These are phyloP conservation scores for Gracilariopsis chorda DNA, from an alignment of 23 red algal species.

Conservation along the genomic window DNA sequence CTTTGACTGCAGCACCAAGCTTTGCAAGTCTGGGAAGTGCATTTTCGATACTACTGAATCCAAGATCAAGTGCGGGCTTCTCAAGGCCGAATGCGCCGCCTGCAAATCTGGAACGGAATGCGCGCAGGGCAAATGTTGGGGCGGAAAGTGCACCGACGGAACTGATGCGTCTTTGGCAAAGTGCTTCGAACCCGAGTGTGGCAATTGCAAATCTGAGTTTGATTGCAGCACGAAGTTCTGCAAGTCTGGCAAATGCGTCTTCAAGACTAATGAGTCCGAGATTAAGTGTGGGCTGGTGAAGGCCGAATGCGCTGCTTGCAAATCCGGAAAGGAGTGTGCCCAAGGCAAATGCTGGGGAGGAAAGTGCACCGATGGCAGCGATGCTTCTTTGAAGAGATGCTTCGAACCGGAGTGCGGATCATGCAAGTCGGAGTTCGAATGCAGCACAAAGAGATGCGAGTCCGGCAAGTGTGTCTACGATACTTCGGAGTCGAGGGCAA, in stretches of 20 bases:
- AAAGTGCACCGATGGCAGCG: not conserved
- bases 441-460: no score
- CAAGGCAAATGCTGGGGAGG: conserved; percentile 9
- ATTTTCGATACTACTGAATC: not conserved
- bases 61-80: not conserved
- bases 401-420: not conserved
- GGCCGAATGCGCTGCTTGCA: conserved; percentile 1
- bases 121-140: not conserved
- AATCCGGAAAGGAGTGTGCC: not conserved
- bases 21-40: not conserved
- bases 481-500: not conserved
- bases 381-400: not conserved
- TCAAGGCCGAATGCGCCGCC: not conserved
- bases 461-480: no score
- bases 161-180: not conserved
- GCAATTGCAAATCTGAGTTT: not conserved
- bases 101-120: not conserved
- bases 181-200: conserved; percentile 10
- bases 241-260: not conserved
- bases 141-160: not conserved
- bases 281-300: not conserved
- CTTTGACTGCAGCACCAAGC: not conserved
- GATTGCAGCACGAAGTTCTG: not conserved
- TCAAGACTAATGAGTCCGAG: not conserved
- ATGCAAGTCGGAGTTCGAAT: no score